These are phyloP conservation scores for Alternaria metachromatica DNA, from an alignment of 2,329 filamentous ascomycete species.

Conservation along the genomic window DNA sequence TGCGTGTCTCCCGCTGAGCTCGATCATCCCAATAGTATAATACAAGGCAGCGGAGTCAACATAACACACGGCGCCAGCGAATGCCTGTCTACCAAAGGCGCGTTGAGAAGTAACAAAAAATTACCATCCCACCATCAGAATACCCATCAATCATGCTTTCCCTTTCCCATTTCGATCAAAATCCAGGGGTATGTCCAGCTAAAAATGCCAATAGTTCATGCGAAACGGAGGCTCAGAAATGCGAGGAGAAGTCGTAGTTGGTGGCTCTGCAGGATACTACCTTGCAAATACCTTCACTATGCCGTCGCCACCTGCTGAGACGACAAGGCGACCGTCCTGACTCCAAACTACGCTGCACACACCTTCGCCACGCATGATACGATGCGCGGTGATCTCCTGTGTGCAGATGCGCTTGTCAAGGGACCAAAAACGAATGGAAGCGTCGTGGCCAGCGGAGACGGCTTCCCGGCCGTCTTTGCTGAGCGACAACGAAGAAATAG, in stretches of 20 bases:
- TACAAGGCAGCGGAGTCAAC: conserved; percentile 8
- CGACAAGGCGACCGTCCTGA: conserved; percentile 91
- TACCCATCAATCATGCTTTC: conserved; percentile 21
- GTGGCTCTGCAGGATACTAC: conserved; percentile 25
- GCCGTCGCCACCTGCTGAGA: conserved; percentile 92
- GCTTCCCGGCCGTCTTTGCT: conserved; percentile 94
- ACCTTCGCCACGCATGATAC: conserved; percentile 94
- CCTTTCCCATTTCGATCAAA: conserved; percentile 4
- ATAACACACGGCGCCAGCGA: background rate
- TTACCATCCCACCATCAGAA: conserved; percentile 22
- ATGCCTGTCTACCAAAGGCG: conserved; percentile 1
- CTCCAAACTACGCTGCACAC: conserved; percentile 96
- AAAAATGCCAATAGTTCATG: conserved; percentile 26
- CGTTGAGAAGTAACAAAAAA: conserved; percentile 9
- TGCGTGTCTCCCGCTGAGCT: background rate
- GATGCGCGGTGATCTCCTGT: conserved; percentile 91
- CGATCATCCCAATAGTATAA: conserved; percentile 2
- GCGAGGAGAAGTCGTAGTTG: conserved; percentile 15
- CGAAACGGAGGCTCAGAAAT: conserved; percentile 8
- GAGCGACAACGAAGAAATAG: conserved; percentile 89
- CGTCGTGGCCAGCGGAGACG: conserved; percentile 94
- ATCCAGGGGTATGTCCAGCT: conserved; percentile 26
- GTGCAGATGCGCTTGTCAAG: conserved; percentile 94
- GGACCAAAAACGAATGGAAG: conserved; percentile 94
- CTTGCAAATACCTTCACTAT: conserved; percentile 85